phyloP scores from a whole-genome alignment of 306 rosid genomes.

The Acacia confusa region DNA sequence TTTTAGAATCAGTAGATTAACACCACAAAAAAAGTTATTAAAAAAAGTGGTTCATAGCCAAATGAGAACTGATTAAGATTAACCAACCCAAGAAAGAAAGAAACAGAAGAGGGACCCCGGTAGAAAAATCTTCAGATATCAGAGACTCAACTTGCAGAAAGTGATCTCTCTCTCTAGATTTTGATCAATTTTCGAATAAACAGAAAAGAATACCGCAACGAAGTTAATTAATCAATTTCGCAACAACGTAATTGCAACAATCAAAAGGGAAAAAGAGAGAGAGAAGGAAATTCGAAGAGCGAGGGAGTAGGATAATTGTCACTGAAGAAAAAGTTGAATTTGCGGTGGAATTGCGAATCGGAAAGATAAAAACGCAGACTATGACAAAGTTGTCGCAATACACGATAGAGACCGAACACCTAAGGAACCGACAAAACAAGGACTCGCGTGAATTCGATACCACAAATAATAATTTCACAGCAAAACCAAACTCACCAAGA shows the following conservation, averaged over 20 bases:
- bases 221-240: background rate
- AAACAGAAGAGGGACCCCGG: conserved; percentile 33
- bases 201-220: conserved; percentile 20
- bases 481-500: conserved; percentile 44
- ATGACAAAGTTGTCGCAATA: conserved; percentile 35
- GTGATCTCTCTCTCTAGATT: conserved; percentile 11
- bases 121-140: conserved; percentile 35
- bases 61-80: conserved; percentile 2
- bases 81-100: background rate
- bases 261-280: conserved; percentile 6
- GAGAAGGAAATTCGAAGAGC: conserved; percentile 9
- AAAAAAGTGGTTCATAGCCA: background rate
- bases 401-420: conserved; percentile 41
- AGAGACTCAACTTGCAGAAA: conserved; percentile 34
- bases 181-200: conserved; percentile 16
- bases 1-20: conserved; percentile 20
- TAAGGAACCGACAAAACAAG: conserved; percentile 34
- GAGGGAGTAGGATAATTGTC: conserved; percentile 25
- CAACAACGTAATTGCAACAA: background rate
- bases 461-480: conserved; percentile 19
- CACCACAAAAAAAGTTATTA: background rate
- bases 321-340: conserved; percentile 2
- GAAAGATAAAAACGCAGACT: conserved; percentile 9
- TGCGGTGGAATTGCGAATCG: background rate
- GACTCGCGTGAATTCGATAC: conserved; percentile 21